These are phyloP conservation scores for Glycine soja DNA, from an alignment of 306 rosid genomes.

Conservation along the genomic window DNA sequence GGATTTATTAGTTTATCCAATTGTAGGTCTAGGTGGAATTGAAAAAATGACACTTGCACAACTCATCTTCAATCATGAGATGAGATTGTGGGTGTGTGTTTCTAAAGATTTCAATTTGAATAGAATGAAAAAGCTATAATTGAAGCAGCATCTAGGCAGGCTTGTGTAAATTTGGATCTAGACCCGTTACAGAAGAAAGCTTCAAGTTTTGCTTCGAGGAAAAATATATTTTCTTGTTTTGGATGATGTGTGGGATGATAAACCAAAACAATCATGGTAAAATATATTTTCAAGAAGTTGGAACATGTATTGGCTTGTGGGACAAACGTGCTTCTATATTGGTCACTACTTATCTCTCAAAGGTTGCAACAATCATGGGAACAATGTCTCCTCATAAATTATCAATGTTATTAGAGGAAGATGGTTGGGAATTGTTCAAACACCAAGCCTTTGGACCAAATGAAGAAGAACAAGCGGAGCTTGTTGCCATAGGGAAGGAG, in stretches of 20 bases:
- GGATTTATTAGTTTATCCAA: background rate
- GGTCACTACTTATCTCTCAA: background rate
- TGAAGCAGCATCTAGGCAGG: background rate
- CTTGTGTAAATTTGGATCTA: background rate
- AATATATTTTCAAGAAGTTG: background rate
- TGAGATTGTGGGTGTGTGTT: background rate
- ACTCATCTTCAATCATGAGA: background rate
- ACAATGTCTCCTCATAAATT: background rate
- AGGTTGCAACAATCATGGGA: background rate
- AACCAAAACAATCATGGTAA: background rate
- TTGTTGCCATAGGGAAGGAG: background rate
- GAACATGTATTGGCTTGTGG: background rate
- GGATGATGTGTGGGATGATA: conserved; percentile 2
- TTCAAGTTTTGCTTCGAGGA: background rate
- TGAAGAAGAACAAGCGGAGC: background rate
- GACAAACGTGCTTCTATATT: background rate
- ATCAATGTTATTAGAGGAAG: background rate
- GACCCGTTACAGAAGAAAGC: background rate
- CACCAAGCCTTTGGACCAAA: background rate
- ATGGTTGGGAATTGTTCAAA: background rate
- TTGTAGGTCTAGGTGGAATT: background rate
- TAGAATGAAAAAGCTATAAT: conserved; percentile 3
- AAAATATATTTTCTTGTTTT: conserved; percentile 4
- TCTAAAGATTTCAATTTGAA: background rate
- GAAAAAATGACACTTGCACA: background rate